Evolutionary conservation across 768 basidiomycete species (phyloP).

Genomic region (Leccinum boreale): DNA sequence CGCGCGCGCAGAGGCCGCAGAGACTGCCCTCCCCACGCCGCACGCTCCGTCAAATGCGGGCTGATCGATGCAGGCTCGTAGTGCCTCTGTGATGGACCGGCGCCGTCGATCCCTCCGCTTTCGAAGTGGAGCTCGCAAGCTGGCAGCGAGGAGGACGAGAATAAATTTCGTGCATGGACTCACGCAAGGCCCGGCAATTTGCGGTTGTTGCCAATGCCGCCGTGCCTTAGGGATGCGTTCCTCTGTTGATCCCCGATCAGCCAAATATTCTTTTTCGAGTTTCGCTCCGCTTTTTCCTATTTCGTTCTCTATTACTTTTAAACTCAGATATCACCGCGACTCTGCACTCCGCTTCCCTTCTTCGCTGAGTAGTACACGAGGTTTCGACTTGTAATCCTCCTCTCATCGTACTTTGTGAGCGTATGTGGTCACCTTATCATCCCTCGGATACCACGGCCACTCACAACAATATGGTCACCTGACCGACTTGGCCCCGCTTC

Average conservation of each 20-base stretch:
- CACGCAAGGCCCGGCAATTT: constrained; percentile 23
- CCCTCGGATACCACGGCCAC: constrained; percentile 20
- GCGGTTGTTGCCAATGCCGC: constrained; percentile 27
- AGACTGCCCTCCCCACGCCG: constrained; percentile 1
- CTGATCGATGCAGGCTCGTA: background rate
- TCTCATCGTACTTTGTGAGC: constrained; percentile 1
- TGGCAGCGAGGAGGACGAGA: background rate
- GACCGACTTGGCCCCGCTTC: constrained; percentile 18
- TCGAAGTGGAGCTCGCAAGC: background rate
- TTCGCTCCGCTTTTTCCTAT: constrained; percentile 29
- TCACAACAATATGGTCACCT: constrained; percentile 8
- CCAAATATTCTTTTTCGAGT: constrained; percentile 33
- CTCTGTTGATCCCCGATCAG: constrained; percentile 67
- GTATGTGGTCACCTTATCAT: background rate
- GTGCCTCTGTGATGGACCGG: background rate
- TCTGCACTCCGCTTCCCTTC: background rate
- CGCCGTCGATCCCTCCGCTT: background rate
- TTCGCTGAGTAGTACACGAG: constrained; percentile 20
- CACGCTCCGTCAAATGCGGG: background rate
- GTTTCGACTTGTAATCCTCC: background rate
- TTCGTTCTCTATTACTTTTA: constrained; percentile 12
- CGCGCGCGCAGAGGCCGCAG: background rate
- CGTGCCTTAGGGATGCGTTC: constrained; percentile 33
- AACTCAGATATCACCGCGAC: constrained; percentile 30
- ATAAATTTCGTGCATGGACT: constrained; percentile 1